These are phyloP conservation scores for Sanghuangporus weigelae DNA, from an alignment of 1,284 basidiomycete genomes.

Conservation along the genomic window DNA sequence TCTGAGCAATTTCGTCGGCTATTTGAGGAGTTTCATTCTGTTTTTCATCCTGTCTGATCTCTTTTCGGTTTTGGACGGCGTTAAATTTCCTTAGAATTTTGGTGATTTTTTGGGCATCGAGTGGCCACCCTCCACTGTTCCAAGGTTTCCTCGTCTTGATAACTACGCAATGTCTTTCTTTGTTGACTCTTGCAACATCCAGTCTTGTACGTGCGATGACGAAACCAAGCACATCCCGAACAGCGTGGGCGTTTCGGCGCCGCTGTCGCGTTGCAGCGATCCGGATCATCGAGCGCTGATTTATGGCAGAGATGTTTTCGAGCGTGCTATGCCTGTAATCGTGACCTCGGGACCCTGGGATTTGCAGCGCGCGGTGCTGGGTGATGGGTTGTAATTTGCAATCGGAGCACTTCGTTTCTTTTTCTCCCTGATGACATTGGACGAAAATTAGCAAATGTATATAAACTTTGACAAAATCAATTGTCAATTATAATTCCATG, in stretches of 20 bases:
- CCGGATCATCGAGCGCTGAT: slow-evolving; percentile 23
- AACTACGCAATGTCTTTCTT: not conserved
- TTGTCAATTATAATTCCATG: not conserved
- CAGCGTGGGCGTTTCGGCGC: slow-evolving; percentile 17
- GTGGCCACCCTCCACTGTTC: too few relatives aligned
- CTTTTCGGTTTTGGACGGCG: not conserved
- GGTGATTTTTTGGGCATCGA: too few relatives aligned
- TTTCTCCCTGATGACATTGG: not conserved
- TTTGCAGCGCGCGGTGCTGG: slow-evolving; percentile 24
- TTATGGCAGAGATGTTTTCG: slow-evolving; percentile 20
- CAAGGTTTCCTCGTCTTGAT: too few relatives aligned
- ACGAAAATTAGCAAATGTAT: not conserved
- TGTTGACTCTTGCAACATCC: not conserved
- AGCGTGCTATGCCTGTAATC: slow-evolving; percentile 23
- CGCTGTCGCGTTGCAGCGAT: not conserved
- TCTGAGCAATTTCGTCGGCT: not conserved
- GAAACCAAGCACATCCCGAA: slow-evolving; percentile 30
- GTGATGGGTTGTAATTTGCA: slow-evolving; percentile 40
- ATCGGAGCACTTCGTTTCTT: slow-evolving; percentile 29
- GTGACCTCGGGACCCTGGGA: slow-evolving; percentile 11
- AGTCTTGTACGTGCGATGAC: slow-evolving; percentile 25
- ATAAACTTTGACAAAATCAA: too few relatives aligned
- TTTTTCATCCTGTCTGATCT: not conserved
- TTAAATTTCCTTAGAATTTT: not conserved
- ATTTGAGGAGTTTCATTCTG: not conserved